Evolutionary conservation across 169 alveolate genomes (phyloP), one percentile per base, ranked within the genome.

Genomic region (Besnoitia besnoiti): DNA sequence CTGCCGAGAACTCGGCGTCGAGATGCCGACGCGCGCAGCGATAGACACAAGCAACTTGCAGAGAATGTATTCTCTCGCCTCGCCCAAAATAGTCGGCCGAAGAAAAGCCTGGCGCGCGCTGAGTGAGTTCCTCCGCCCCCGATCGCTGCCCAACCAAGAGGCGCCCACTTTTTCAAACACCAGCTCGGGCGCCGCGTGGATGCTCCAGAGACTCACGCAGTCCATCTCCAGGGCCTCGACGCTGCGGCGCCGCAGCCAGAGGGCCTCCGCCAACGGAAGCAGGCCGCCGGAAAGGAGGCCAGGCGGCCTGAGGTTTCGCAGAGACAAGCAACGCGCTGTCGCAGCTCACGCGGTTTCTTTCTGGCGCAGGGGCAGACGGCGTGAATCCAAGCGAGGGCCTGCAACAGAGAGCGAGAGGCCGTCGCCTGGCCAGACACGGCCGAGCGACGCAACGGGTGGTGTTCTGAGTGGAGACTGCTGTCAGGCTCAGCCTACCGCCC

Each of bases 1-100:
- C 40, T 91, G 94, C 82, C 94, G 94, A 30, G 88, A 84, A 47
- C 91, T 84, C 16, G 91, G 91, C 19, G 49, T 91, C 8, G 82
- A 76, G 84, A 91, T 91, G 94, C 94, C 94, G 24, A 73, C 91
- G 46, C 79, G 55, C 16, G 94, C 82, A 42, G 91, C 91, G 47
- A 47, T 91, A 37, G 87, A 42, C 37, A 40, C 39, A 39, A 24
- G 27, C 30, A 77, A 77, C 87, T 35, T 77, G 87, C 87, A 77
- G 47, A 7, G 59, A 24, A 77, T 77, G 87, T 77, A 77, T 30
- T 77, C 87, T 46, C 47, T 77, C 51, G 87, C 87, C 14, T 5
- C 37, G n/a, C 87, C 50, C 10, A 21, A 19, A 27, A 46, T 3
- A 27, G 40, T 40, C 7, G 87, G 87, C 16, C 87, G 16, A 42